phyloP scores from a whole-genome alignment of 2,329 filamentous ascomycete genomes.

The Biscogniauxia mediterranea region DNA sequence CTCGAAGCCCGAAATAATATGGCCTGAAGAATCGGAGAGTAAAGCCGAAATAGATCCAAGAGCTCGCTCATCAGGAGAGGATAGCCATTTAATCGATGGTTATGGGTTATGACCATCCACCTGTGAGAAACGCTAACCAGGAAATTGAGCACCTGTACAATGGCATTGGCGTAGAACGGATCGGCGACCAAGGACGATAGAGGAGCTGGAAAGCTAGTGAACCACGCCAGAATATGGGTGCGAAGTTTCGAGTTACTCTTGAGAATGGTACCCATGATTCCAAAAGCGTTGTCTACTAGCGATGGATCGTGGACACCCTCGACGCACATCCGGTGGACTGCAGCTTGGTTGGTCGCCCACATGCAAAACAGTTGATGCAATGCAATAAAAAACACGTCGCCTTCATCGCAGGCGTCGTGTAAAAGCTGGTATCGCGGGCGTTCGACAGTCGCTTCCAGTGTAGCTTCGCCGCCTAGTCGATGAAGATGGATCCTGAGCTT shows the following conservation, averaged over 20 bases:
- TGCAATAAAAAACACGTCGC: constrained; percentile 63
- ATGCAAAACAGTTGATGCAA: constrained; percentile 65
- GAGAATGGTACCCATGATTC: constrained; percentile 36
- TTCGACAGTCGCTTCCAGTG: constrained; percentile 37
- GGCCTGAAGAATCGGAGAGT: constrained; percentile 50
- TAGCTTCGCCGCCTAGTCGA: constrained; percentile 15
- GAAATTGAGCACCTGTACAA: constrained; percentile 41
- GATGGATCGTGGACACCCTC: constrained; percentile 23
- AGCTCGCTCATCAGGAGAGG: constrained; percentile 60
- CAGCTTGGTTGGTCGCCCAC: constrained; percentile 42
- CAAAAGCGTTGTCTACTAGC: constrained; percentile 35
- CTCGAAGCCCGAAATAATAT: constrained; percentile 53
- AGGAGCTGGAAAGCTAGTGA: constrained; percentile 36
- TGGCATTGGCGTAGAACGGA: constrained; percentile 15
- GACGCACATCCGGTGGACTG: constrained; percentile 38
- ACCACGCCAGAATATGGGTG: constrained; percentile 31
- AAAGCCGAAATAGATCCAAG: constrained; percentile 43
- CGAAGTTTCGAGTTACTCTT: constrained; percentile 37
- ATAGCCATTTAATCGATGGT: constrained; percentile 39
- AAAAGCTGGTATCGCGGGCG: constrained; percentile 54
- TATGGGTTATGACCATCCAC: constrained; percentile 38
- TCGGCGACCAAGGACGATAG: constrained; percentile 15
- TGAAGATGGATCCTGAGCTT: constrained; percentile 13
- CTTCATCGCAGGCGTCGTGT: constrained; percentile 49
- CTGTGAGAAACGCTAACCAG: constrained; percentile 41